Base-by-base conservation (phyloP, 495 filamentous ascomycete genomes). In the Copromyces sp. region DNA sequence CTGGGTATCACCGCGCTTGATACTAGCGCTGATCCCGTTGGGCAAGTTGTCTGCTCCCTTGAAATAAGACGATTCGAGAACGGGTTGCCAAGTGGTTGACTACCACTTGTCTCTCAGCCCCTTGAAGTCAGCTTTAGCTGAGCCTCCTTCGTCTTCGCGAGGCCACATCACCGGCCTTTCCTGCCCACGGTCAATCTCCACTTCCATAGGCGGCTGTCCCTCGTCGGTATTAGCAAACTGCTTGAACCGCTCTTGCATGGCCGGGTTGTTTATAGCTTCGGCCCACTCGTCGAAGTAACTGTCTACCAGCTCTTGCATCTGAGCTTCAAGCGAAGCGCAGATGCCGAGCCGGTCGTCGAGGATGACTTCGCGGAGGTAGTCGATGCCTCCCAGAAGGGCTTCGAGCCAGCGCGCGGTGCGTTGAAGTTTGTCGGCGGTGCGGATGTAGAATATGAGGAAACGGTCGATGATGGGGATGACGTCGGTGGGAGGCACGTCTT, bases 241-340 rank as follows among this genome's bases (percentile, higher is more conserved):
- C 39, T 86, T 81, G 86, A 98, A 98, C 61, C 87, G 85, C 75
- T 90, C 90, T 17, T 90, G 86, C 9, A 90, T 86, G 41, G 88
- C 84, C 0, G 92, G 92, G 73, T 89, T 84, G 20, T 87, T 87
- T 80, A 97, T 85, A 1, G 92, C 93, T 77, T 95, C 93, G 17
- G 92, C 94, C 95, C 95, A 98, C 78, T 98, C 95, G 84, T 94
- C 95, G 84, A 95, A 97, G 81, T 90, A 98, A n/a, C 88, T 90
- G 72, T 89, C 90, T 11, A 98, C 93, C 0, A 98, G 86, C 45
- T 93, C 89, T 71, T 92, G 86, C 95, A 98, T 98, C 77, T 97
- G 94, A 42, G 88, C 84, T 79, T 98, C 95, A 71, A 98, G 90
- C 16, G 93, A 90, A 2, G 89, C 91, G 78, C 89, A 90, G 72